These are phyloP conservation scores for Diaporthe sp. DNA, from an alignment of 2,329 filamentous ascomycete species.

Conservation along the genomic window DNA sequence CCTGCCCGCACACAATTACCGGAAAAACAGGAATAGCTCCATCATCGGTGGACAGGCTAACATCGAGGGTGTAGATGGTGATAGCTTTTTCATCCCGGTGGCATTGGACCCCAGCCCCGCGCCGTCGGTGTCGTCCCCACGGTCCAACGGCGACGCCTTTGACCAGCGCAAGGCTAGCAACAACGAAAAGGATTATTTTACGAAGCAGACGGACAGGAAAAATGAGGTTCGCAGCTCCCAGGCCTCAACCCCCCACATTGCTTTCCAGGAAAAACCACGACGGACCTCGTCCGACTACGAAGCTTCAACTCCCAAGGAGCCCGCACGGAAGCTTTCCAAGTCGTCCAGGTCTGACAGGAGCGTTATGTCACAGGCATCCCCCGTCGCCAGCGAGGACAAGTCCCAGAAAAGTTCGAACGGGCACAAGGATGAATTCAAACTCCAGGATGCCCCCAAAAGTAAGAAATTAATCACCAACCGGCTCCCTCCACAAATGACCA, in stretches of 20 bases:
- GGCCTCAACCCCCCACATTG: constrained; percentile 85
- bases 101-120: constrained; percentile 78
- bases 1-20: constrained; percentile 81
- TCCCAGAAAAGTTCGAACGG: constrained; percentile 53
- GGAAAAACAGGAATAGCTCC: constrained; percentile 81
- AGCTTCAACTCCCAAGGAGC: constrained; percentile 64
- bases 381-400: constrained; percentile 53
- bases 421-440: constrained; percentile 75
- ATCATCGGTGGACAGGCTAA: constrained; percentile 61
- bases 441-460: constrained; percentile 84
- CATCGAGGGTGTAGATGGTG: constrained; percentile 62
- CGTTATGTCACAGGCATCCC: constrained; percentile 48
- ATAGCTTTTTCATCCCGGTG: constrained; percentile 82
- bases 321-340: constrained; percentile 63
- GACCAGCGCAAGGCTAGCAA: constrained; percentile 60
- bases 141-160: constrained; percentile 63
- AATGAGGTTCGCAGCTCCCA: constrained; percentile 56
- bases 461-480: constrained; percentile 60
- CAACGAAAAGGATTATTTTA: constrained; percentile 73
- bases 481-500: constrained; percentile 58
- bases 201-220: constrained; percentile 61
- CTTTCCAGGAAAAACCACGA: constrained; percentile 87
- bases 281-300: constrained; percentile 72
- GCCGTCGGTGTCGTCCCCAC: constrained; percentile 63
- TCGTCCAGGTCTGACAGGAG: constrained; percentile 53